Evolutionary conservation across 2,329 filamentous ascomycete species (phyloP).

Genomic region (Myriosclerotinia curreyana): DNA sequence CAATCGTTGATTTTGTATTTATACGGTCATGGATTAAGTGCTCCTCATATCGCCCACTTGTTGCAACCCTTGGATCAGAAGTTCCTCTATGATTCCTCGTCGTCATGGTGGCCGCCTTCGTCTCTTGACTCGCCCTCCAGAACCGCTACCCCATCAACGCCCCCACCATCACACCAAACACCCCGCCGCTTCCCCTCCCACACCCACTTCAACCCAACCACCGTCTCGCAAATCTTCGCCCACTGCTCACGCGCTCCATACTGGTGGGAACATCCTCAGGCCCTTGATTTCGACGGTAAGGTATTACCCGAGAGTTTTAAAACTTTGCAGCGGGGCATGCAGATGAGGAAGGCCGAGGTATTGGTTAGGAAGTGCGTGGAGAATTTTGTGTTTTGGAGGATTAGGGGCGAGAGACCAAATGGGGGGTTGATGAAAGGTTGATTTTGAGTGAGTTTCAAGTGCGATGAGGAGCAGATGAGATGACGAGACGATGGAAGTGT

Average conservation of each 20-base stretch:
- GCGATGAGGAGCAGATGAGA: not conserved
- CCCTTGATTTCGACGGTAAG: not conserved
- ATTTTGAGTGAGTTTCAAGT: not conserved
- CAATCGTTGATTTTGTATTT: slow-evolving; percentile 14
- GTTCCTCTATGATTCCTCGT: slow-evolving; percentile 10
- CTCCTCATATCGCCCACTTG: not conserved
- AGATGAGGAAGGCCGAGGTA: not conserved
- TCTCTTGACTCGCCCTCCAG: too few species aligned
- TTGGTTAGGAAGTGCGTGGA: slow-evolving; percentile 4
- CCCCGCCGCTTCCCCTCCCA: slow-evolving; percentile 47
- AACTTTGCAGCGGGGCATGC: not conserved
- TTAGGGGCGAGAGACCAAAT: not conserved
- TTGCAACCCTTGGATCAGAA: not conserved
- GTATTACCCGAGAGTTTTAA: not conserved
- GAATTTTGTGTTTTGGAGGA: slow-evolving; percentile 19
- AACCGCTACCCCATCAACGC: slow-evolving; percentile 10
- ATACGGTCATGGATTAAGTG: not conserved
- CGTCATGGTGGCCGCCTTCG: not conserved
- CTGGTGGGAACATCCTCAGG: not conserved
- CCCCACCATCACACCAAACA: slow-evolving; percentile 28
- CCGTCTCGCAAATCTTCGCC: slow-evolving; percentile 75
- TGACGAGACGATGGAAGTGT: not conserved
- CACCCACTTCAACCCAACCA: slow-evolving; percentile 67
- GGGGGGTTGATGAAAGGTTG: not conserved
- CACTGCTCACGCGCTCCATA: slow-evolving; percentile 41